phyloP scores from a whole-genome alignment of 257 asterid species.

The Rubia yunnanensis region DNA sequence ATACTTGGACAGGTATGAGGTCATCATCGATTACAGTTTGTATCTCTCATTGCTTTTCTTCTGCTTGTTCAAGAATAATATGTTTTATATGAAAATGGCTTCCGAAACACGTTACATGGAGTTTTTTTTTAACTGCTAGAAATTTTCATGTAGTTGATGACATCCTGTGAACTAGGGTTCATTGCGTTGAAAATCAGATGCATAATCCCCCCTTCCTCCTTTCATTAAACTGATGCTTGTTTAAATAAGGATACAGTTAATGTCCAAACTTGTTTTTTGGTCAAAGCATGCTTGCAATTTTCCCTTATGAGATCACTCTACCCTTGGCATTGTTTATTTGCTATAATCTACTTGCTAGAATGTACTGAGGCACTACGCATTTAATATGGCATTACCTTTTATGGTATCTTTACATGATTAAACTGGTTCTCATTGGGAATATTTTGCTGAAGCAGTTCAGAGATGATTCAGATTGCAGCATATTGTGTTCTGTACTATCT shows the following conservation, averaged over 20 bases:
- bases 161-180: neutral
- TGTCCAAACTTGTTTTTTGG: neutral
- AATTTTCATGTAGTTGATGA: neutral
- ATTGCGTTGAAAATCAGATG: neutral
- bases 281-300: neutral
- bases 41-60: neutral
- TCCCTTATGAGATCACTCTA: neutral
- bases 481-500: constrained; percentile 70
- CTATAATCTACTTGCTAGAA: neutral
- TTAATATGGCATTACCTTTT: neutral
- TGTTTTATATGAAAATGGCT: neutral
- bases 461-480: constrained; percentile 91
- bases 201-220: neutral
- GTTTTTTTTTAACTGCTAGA: neutral
- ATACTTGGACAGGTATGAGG: constrained; percentile 78
- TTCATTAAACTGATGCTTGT: neutral
- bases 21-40: constrained; percentile 9
- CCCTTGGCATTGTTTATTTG: neutral
- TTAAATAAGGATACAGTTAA: neutral
- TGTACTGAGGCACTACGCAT: neutral
- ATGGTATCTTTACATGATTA: too few species aligned
- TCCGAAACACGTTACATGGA: neutral
- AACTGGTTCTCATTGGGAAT: neutral
- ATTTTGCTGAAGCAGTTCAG: constrained; percentile 48
- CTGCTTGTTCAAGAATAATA: neutral